phyloP scores from a whole-genome alignment of 2,329 filamentous ascomycete species.

The Thermomyces lanuginosus region DNA sequence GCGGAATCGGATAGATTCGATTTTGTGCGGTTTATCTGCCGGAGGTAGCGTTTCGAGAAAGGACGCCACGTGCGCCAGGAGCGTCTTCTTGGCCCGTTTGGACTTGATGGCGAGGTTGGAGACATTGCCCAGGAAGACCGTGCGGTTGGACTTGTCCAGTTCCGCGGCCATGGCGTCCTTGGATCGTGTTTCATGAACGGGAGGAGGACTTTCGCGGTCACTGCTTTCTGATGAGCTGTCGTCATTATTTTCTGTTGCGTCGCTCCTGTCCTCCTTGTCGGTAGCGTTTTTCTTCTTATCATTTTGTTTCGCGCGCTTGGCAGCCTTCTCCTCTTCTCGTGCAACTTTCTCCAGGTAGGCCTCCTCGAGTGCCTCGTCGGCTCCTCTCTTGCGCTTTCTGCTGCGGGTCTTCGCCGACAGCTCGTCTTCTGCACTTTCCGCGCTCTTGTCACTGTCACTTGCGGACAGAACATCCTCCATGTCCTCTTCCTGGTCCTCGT shows the following conservation, averaged over 20 bases:
- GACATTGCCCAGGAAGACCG: conserved; percentile 86
- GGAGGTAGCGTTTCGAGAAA: conserved; percentile 43
- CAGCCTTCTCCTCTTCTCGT: conserved; percentile 23
- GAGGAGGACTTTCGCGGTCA: conserved; percentile 13
- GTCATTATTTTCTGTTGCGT: conserved; percentile 16
- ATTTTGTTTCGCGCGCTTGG: conserved; percentile 25
- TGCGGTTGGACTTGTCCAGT: conserved; percentile 71
- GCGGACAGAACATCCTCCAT: conserved; percentile 29
- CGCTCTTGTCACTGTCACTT: conserved; percentile 37
- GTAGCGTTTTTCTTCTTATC: conserved; percentile 37
- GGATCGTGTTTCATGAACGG: conserved; percentile 24
- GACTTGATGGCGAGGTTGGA: conserved; percentile 67
- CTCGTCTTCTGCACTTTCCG: conserved; percentile 17
- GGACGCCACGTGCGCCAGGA: conserved; percentile 62
- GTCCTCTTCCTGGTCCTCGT: conserved; percentile 20
- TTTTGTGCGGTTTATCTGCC: conserved; percentile 44
- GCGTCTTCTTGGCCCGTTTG: conserved; percentile 61
- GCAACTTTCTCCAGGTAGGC: conserved; percentile 29
- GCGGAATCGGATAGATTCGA: conserved; percentile 87
- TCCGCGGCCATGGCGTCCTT: conserved; percentile 33
- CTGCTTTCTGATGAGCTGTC: conserved; percentile 8
- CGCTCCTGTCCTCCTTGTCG: conserved; percentile 24
- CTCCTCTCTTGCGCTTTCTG: conserved; percentile 39
- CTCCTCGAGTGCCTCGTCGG: conserved; percentile 30
- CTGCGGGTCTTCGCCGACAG: conserved; percentile 11